These are phyloP conservation scores for Ophiostoma himal-ulmi DNA, from an alignment of 2,329 filamentous ascomycete genomes.

Conservation along the genomic window DNA sequence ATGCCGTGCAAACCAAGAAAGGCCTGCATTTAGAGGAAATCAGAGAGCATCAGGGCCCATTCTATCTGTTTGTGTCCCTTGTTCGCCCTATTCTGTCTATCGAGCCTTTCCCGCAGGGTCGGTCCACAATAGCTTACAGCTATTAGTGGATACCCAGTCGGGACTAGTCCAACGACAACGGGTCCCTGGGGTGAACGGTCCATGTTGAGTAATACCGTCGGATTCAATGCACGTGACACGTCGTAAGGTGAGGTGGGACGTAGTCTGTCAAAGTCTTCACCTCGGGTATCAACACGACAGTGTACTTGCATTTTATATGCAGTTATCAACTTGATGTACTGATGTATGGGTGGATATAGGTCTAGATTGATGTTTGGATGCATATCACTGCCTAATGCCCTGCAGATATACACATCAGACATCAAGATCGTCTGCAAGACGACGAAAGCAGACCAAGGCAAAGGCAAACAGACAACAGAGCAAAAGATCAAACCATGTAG, in stretches of 20 bases:
- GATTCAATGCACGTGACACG: not conserved
- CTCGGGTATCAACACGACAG: not conserved
- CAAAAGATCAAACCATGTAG: constrained; percentile 29
- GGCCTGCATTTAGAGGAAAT: not conserved
- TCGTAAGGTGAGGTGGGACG: not conserved
- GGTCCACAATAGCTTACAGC: constrained; percentile 7
- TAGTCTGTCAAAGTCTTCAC: not conserved
- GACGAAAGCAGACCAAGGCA: not conserved
- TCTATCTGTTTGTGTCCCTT: not conserved
- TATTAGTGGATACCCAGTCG: not conserved
- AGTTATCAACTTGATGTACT: not conserved
- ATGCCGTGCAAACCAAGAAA: constrained; percentile 10
- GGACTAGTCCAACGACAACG: not conserved
- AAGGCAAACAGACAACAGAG: not conserved
- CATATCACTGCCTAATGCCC: not conserved
- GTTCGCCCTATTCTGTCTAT: not conserved
- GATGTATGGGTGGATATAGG: not conserved
- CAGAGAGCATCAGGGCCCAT: constrained; percentile 5
- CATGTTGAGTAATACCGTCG: not conserved
- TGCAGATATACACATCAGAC: not conserved
- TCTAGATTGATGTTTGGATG: not conserved
- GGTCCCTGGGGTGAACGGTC: constrained; percentile 5
- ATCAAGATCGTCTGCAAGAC: not conserved
- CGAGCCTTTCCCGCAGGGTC: not conserved
- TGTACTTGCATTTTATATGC: not conserved